Conservation (phyloP, 345 rosid species). For the Lepidium sativum region DNA sequence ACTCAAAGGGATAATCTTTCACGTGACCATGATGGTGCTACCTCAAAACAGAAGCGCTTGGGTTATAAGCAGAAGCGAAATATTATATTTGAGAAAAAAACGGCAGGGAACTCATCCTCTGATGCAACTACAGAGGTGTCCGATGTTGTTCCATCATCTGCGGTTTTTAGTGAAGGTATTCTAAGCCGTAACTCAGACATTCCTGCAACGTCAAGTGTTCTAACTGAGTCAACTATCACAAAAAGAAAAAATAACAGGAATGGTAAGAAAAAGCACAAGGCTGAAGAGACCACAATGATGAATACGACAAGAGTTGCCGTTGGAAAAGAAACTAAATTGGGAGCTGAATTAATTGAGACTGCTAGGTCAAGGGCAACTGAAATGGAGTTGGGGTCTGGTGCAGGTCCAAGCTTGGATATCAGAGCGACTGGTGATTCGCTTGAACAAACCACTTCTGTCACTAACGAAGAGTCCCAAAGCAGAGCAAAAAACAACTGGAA, state of each 20-base stretch:
- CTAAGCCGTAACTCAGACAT: conserved; percentile 29
- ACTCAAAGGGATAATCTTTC: conserved; percentile 20
- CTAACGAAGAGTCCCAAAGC: conserved; percentile 45
- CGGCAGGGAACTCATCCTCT: conserved; percentile 27
- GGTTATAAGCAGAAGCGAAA: conserved; percentile 51
- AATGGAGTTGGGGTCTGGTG: conserved; percentile 9
- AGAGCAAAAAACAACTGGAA: conserved; percentile 53
- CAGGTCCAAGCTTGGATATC: conserved; percentile 29
- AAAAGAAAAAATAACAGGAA: conserved; percentile 52
- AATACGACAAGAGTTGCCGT: conserved; percentile 21
- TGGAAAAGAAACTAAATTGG: conserved; percentile 32
- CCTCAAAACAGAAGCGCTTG: conserved; percentile 48
- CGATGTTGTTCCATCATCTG: conserved; percentile 25
- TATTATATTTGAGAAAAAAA: conserved; percentile 30
- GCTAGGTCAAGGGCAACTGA: conserved; percentile 35
- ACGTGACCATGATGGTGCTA: conserved; percentile 27
- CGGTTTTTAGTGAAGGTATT: conserved; percentile 28
- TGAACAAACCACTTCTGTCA: conserved; percentile 37
- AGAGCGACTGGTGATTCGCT: conserved; percentile 39
- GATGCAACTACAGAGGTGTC: conserved; percentile 27
- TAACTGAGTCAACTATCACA: conserved; percentile 42
- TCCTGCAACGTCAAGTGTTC: conserved; percentile 29
- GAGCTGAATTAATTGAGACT: conserved; percentile 30
- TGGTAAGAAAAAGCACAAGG: conserved; percentile 54
- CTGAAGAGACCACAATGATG: conserved; percentile 42